Percentiles rank a stretch among this genome's conserved stretches.
These are phyloP conservation scores for Beauveria caledonica DNA, from an alignment of 2,329 filamentous ascomycete genomes.

Conservation along the genomic window DNA sequence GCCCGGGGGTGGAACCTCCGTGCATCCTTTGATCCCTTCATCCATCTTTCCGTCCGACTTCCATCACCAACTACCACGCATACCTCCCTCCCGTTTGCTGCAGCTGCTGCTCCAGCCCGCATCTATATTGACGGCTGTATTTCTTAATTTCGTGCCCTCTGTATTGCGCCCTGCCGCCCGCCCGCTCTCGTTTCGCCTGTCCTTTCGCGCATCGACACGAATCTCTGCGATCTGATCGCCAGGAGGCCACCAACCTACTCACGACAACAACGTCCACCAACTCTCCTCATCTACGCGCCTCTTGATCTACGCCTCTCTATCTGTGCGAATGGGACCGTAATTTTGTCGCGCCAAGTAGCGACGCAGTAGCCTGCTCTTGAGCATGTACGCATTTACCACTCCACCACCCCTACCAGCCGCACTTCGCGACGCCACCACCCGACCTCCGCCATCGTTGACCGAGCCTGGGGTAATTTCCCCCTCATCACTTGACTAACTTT, in stretches of 20 bases:
- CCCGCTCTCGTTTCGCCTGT: not conserved
- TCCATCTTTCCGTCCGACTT: not conserved
- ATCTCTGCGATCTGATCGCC: slow-evolving; percentile 11
- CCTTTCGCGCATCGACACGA: slow-evolving; percentile 5
- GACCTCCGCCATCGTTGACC: not conserved
- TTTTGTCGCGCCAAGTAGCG: slow-evolving; percentile 12
- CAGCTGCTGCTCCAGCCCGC: not conserved
- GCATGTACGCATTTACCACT: slow-evolving; percentile 17
- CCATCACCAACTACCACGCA: not conserved
- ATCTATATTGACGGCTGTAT: not conserved
- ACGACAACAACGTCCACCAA: not conserved
- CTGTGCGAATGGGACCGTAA: slow-evolving; percentile 16
- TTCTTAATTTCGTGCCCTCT: not conserved
- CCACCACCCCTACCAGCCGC: not conserved
- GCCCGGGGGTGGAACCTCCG: slow-evolving; percentile 10
- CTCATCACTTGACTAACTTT: not conserved
- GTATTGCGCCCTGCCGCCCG: not conserved
- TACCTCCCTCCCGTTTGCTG: not conserved
- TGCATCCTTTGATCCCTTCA: slow-evolving; percentile 9
- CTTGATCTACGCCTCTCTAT: not conserved
- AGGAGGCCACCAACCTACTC: not conserved
- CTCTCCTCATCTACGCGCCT: not conserved
- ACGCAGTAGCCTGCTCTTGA: slow-evolving; percentile 17
- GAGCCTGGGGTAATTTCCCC: not conserved
- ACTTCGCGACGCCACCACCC: not conserved